phyloP scores from a whole-genome alignment of 202 grass and related monocot species.

The Setaria italica region DNA sequence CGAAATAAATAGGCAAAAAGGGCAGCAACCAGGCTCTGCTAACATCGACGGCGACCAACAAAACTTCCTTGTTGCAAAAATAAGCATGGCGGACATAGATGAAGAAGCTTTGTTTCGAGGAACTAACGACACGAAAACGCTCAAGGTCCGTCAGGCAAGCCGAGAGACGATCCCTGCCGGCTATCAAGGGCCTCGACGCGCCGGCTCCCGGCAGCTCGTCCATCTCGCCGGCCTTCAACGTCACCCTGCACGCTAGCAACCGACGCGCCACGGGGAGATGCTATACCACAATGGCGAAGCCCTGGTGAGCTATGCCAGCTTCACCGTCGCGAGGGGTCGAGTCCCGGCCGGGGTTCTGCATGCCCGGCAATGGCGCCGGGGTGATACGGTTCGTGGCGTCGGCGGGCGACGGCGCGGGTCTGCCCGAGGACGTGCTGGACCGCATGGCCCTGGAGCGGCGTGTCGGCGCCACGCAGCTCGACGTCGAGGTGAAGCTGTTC shows the following conservation, averaged over 20 bases:
- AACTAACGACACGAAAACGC: neutral
- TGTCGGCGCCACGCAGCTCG: neutral
- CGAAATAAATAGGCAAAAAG: no score
- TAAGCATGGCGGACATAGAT: neutral
- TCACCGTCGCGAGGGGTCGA: constrained; percentile 33
- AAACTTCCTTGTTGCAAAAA: neutral
- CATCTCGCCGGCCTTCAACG: constrained; percentile 1
- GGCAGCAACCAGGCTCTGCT: neutral
- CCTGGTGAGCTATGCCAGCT: constrained; percentile 23
- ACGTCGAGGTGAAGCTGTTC: constrained; percentile 39
- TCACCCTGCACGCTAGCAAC: constrained; percentile 25
- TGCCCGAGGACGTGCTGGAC: constrained; percentile 17
- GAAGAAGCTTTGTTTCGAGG: neutral
- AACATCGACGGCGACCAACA: neutral
- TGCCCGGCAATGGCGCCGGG: neutral
- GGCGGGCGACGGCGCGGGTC: neutral
- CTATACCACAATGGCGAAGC: constrained; percentile 30
- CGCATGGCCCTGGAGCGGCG: constrained; percentile 22
- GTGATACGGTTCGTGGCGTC: neutral
- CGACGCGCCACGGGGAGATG: neutral
- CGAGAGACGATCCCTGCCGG: no score
- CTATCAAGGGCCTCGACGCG: neutral
- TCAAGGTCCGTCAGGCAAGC: no score
- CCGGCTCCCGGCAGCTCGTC: neutral
- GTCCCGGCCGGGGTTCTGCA: constrained; percentile 45